These are phyloP conservation scores for Trametes elegans DNA, from an alignment of 768 basidiomycete species.

Conservation along the genomic window DNA sequence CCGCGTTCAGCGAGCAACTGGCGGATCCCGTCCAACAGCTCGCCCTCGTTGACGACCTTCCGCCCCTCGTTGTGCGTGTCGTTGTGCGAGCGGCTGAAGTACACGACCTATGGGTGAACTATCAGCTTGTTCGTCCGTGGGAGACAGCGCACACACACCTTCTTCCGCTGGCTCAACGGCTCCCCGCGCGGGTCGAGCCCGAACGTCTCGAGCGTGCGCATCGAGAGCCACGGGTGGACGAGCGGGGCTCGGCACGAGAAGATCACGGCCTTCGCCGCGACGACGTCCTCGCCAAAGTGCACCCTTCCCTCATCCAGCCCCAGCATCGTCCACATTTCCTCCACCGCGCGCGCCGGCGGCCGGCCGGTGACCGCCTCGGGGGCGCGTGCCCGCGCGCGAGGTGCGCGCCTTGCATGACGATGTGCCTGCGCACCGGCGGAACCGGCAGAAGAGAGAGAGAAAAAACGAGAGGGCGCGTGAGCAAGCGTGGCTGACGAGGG, in stretches of 20 bases:
- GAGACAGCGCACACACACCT: background rate
- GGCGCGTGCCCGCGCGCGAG: background rate
- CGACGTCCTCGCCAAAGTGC: background rate
- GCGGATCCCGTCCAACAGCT: background rate
- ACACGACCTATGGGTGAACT: background rate
- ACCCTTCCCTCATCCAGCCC: background rate
- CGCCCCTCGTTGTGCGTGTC: background rate
- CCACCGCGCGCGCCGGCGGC: background rate
- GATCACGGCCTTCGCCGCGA: background rate
- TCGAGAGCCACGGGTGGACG: background rate
- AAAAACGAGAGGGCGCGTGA: too few relatives aligned
- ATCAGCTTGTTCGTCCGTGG: background rate
- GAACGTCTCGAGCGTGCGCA: background rate
- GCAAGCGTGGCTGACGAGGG: too few relatives aligned
- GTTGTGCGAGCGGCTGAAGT: background rate
- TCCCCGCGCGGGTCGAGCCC: background rate
- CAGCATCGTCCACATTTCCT: background rate
- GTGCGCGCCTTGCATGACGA: background rate
- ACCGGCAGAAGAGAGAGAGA: too few relatives aligned
- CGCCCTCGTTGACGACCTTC: background rate
- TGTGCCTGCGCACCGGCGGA: background rate
- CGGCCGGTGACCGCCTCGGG: background rate
- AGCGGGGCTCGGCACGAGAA: slow-evolving; percentile 1
- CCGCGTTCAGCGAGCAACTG: background rate
- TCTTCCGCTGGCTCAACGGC: background rate